Percentiles rank a stretch among this genome's conserved stretches.
phyloP scores from a whole-genome alignment of 495 filamentous ascomycete species.

The Neurospora africana region DNA sequence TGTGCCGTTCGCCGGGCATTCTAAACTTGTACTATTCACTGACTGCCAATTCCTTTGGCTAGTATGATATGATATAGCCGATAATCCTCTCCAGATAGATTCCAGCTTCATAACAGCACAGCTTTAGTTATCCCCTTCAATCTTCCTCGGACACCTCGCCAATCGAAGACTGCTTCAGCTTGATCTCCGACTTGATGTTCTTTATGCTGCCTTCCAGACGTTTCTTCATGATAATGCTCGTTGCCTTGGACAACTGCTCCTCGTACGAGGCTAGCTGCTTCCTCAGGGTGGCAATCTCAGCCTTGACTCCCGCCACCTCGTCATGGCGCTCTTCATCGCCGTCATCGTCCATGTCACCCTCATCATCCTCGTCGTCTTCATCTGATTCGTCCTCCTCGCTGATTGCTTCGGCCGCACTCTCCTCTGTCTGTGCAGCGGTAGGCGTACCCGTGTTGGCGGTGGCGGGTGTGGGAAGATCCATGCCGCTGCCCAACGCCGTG shows the following conservation, averaged over 20 bases:
- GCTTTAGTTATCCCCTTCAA: neutral
- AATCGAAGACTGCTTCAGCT: conserved; percentile 46
- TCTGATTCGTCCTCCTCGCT: conserved; percentile 40
- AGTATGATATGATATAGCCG: neutral
- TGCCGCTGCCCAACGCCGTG: conserved; percentile 9
- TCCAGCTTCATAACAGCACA: neutral
- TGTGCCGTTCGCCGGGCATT: neutral
- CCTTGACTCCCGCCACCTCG: conserved; percentile 36
- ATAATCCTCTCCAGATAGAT: neutral
- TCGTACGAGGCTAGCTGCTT: conserved; percentile 30
- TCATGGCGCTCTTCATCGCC: conserved; percentile 35
- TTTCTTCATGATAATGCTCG: conserved; percentile 40
- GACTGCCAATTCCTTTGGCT: neutral
- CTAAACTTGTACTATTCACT: neutral
- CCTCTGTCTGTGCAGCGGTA: conserved; percentile 14
- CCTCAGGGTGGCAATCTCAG: conserved; percentile 46
- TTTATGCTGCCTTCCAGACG: conserved; percentile 43
- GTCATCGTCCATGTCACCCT: conserved; percentile 37
- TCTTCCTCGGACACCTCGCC: conserved; percentile 37
- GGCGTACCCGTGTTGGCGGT: conserved; percentile 23
- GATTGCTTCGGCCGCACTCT: conserved; percentile 29
- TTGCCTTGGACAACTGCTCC: conserved; percentile 25
- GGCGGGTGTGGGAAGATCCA: conserved; percentile 30
- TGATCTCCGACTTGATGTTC: conserved; percentile 44
- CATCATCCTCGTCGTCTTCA: conserved; percentile 38